phyloP scores from a whole-genome alignment of 2,329 filamentous ascomycete species.

The Aureobasidium namibiae region DNA sequence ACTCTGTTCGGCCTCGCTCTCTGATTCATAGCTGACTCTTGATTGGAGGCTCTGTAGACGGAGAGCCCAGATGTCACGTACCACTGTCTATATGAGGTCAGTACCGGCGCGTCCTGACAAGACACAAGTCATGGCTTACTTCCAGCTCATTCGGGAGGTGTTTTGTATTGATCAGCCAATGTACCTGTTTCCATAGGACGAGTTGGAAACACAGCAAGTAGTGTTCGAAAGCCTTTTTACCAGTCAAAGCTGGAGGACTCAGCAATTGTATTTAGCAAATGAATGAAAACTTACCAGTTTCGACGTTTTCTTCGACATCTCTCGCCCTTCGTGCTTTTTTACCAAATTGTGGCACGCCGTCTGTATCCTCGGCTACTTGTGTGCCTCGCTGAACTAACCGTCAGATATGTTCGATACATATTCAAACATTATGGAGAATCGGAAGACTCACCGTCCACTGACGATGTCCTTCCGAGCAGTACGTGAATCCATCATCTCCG shows the following conservation, averaged over 20 bases:
- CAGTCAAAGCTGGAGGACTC: constrained; percentile 38
- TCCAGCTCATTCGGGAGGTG: constrained; percentile 67
- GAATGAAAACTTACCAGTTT: neutral
- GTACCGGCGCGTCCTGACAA: neutral
- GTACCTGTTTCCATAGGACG: constrained; percentile 71
- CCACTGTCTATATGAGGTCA: constrained; percentile 41
- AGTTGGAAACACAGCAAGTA: constrained; percentile 81
- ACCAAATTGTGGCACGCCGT: constrained; percentile 23
- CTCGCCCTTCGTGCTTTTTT: constrained; percentile 21
- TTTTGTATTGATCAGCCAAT: constrained; percentile 61
- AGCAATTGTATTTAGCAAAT: neutral
- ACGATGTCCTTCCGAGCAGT: constrained; percentile 72
- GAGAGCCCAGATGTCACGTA: constrained; percentile 79
- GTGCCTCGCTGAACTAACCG: constrained; percentile 20
- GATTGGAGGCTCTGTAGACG: constrained; percentile 52
- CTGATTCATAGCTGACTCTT: constrained; percentile 29
- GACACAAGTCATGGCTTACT: constrained; percentile 29
- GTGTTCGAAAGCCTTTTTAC: constrained; percentile 63
- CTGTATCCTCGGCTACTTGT: constrained; percentile 26
- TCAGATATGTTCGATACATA: neutral
- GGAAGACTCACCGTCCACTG: constrained; percentile 51
- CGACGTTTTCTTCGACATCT: constrained; percentile 20
- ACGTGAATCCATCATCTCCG: constrained; percentile 66
- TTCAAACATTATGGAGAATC: neutral
- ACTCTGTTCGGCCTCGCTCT: constrained; percentile 28